Base-by-base conservation (phyloP, 2,329 filamentous ascomycete genomes). In the Apiospora saccharicola region DNA sequence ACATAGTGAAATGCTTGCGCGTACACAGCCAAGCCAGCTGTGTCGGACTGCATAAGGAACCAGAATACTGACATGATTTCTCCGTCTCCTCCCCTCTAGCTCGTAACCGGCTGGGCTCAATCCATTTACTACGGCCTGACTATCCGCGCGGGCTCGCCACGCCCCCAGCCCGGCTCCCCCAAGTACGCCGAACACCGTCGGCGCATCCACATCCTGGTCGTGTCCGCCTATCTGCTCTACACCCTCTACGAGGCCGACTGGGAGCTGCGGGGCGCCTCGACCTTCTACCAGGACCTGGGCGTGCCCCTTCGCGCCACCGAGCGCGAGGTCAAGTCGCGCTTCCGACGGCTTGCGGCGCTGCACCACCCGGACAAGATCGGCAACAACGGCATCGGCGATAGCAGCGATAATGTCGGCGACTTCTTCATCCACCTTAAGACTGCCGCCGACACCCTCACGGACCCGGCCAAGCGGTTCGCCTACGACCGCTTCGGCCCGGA, bases 181-280 rank as follows among this genome's bases (percentile, higher is more conserved):
- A 91, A 91, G 75, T 94, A 90, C 81, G 86, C 88, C 75, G 87
- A 88, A 72, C 94, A 98, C 85, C 92, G 94, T 73, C 93, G 93
- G 72, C 90, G 91, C 77, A 96, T 98, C 80, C 91, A 96, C 81
- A 92, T 96, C 79, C 86, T 92, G 76, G 94, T 98, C 78, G 92
- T 98, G 69, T 86, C 92, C 68, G 84, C 90, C 73, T 99, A 98
- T 84, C 93, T 98, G 49, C 84, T 92, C 75, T 98, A 98, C 86
- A 98, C 95, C 67, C 90, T 98, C 78, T 96, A 95, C 85, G 96
- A 98, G 84, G 93, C 94, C 78, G 94, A 97, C 86, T 91, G 93
- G 85, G 91, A 94, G 75, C 87, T 98, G 41, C 92, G 90, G 74
- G 85, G 88, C 64, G 85, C 87, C 1, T 91, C 92, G 24, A 91